Evolutionary conservation across 2,329 filamentous ascomycete genomes (phyloP).

Genomic region (Colletotrichum sp.): DNA sequence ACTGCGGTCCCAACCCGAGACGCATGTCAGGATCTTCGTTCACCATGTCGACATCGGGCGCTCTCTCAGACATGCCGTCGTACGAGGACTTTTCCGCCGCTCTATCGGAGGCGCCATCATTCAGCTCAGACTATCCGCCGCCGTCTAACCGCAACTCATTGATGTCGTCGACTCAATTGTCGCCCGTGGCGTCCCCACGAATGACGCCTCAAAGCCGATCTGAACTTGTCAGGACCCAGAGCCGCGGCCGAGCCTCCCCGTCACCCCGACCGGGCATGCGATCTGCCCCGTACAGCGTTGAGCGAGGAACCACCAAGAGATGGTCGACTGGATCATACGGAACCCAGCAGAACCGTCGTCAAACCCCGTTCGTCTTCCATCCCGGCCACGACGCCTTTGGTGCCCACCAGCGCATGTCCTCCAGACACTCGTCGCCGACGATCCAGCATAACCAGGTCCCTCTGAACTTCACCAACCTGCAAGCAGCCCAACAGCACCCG

Average conservation of each 20-base stretch:
- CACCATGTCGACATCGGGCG: slow-evolving; percentile 71
- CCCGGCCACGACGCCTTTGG: slow-evolving; percentile 65
- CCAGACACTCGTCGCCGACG: slow-evolving; percentile 56
- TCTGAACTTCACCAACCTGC: slow-evolving; percentile 60
- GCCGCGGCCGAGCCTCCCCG: slow-evolving; percentile 73
- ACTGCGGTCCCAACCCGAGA: slow-evolving; percentile 59
- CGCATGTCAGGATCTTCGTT: slow-evolving; percentile 77
- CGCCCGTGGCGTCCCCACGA: slow-evolving; percentile 74
- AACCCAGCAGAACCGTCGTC: slow-evolving; percentile 58
- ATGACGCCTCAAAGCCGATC: slow-evolving; percentile 66
- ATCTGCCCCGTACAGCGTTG: slow-evolving; percentile 74
- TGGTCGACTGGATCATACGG: slow-evolving; percentile 81
- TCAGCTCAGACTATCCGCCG: slow-evolving; percentile 70
- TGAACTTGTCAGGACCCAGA: slow-evolving; percentile 67
- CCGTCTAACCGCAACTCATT: slow-evolving; percentile 72
- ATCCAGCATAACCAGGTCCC: slow-evolving; percentile 53
- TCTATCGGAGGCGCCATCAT: slow-evolving; percentile 71
- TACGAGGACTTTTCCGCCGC: slow-evolving; percentile 75
- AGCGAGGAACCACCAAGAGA: slow-evolving; percentile 70
- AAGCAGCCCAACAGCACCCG: slow-evolving; percentile 59
- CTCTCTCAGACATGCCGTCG: slow-evolving; percentile 70
- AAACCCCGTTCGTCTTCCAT: slow-evolving; percentile 68
- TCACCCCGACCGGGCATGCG: slow-evolving; percentile 72
- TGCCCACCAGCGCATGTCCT: slow-evolving; percentile 59
- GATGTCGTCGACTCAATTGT: slow-evolving; percentile 74